These are phyloP conservation scores for Cardamine occulta DNA, from an alignment of 345 rosid species.

Conservation along the genomic window DNA sequence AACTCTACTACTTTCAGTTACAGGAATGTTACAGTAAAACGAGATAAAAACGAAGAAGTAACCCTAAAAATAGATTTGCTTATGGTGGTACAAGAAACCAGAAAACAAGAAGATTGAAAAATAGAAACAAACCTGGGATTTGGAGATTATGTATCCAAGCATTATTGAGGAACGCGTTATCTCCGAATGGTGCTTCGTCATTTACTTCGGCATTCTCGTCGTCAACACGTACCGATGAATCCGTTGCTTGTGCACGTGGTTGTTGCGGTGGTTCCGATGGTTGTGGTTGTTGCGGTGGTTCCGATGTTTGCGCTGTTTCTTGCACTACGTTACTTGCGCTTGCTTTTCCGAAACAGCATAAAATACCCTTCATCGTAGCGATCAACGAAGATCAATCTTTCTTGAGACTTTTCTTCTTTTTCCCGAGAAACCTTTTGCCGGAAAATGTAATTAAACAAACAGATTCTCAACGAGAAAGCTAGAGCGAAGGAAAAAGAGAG, in stretches of 20 bases:
- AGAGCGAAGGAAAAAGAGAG: no score
- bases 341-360: conserved; percentile 13
- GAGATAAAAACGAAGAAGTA: conserved; percentile 10
- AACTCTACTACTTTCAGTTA: background rate
- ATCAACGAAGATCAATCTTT: conserved; percentile 1
- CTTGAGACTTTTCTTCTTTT: conserved; percentile 25
- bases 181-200: background rate
- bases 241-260: background rate
- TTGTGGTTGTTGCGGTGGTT: background rate
- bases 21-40: background rate
- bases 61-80: background rate
- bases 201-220: background rate
- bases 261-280: no score
- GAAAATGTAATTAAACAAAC: conserved; percentile 17
- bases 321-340: background rate
- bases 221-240: background rate
- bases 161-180: conserved; percentile 13
- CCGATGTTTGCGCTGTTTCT: background rate
- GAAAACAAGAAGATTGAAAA: background rate
- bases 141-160: background rate
- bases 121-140: conserved; percentile 24
- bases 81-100: background rate
- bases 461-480: conserved; percentile 11
- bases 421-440: conserved; percentile 23
- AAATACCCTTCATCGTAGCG: background rate